These are phyloP conservation scores for Leishmania guyanensis DNA, from an alignment of 208 protist species.

Conservation along the genomic window DNA sequence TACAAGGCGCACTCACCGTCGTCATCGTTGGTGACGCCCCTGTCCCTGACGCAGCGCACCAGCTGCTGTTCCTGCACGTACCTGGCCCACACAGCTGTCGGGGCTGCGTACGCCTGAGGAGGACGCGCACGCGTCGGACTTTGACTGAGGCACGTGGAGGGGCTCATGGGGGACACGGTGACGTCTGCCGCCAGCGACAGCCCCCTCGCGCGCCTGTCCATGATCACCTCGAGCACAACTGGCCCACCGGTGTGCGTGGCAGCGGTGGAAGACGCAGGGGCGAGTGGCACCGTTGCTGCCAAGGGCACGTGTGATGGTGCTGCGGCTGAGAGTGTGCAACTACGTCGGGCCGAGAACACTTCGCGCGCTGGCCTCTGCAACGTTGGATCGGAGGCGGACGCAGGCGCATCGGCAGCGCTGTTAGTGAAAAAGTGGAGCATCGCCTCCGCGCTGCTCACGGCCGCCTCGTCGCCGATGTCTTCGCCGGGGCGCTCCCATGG, in stretches of 20 bases:
- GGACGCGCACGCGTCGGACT: not conserved
- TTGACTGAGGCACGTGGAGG: not conserved
- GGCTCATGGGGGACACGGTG: constrained; percentile 27
- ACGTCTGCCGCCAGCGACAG: constrained; percentile 8
- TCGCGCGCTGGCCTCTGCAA: constrained; percentile 10
- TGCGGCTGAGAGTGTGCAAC: not conserved
- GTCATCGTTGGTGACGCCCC: not conserved
- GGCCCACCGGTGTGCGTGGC: not conserved
- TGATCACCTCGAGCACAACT: constrained; percentile 19
- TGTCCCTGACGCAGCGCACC: not conserved
- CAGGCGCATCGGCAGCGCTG: not conserved
- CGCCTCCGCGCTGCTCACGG: not conserved
- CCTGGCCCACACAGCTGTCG: constrained; percentile 13
- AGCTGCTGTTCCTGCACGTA: constrained; percentile 12
- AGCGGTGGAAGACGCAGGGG: not conserved
- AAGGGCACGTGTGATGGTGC: not conserved
- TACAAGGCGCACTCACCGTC: not conserved
- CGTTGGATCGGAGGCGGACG: not conserved
- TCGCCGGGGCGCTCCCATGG: not conserved
- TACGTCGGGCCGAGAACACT: not conserved
- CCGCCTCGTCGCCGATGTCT: not conserved
- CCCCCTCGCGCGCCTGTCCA: not conserved
- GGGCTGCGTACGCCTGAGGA: not conserved
- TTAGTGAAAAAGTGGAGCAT: no score
- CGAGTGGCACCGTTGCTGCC: not conserved